Base-by-base conservation (phyloP, 805 yeast species). In the Ogataea degrootiae region DNA sequence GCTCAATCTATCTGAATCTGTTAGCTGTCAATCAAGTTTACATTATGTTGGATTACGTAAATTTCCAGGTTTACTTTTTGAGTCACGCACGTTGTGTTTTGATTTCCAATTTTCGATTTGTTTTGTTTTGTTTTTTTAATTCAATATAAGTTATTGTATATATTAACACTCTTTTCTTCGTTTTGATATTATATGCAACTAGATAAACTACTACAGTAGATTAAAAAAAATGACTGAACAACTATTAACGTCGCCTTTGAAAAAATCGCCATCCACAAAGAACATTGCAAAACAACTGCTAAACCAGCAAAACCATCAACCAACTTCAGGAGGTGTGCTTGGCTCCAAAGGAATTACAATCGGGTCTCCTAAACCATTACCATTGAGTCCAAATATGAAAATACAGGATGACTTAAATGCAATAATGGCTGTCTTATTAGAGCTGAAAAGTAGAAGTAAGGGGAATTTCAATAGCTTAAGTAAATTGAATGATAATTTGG, bases 291-390 rank as follows among this genome's bases (percentile, higher is more conserved):
- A 51, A 42, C 48, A 50, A 33, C 22, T 53, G 11, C 51, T 26
- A 26, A 26, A 56, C 40, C 47, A 50, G 29, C 26, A 50, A 15
- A 26, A 26, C 12, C 55, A 55, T 39, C 44, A 35, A 34, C 44
- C 45, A 19, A 44, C 47, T 7, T 17, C 47, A 17, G 40, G 42
- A 5, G 47, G 47, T 5, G 21, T 39, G 4, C 26, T 44, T 26
- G 43, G 47, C 12, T 34, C 36, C 2, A 26, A 29, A 31, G 31
- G 41, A 19, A 35, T 46, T 29, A 42, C 43, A 19, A 41, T 45
- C 23, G 38, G 42, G 14, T 21, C 42, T 14, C 61, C 61, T 9
- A 56, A 55, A 41, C 60, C 61, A 12, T 53, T 58, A 19, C 60
- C 60, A 12, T 50, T 58, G 37, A 43, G 54, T 9, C 29, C 52